Conservation (phyloP, 495 filamentous ascomycete species). For the Amniculicola lignicola region DNA sequence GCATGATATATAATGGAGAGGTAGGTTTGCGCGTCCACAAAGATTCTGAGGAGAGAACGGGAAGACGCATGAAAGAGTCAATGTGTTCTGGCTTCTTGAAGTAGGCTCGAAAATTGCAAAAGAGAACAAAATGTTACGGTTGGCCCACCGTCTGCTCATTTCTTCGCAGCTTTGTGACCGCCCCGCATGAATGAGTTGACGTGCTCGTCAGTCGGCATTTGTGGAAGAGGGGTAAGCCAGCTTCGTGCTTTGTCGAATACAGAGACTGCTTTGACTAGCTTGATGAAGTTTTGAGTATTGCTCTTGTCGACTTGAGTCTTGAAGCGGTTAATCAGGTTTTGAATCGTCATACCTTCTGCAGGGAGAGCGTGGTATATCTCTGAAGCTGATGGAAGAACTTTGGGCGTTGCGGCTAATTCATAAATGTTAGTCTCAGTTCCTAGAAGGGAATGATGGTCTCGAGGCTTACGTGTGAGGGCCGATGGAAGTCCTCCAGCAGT, state of each 20-base stretch:
- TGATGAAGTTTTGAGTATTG: constrained; percentile 48
- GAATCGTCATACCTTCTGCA: constrained; percentile 63
- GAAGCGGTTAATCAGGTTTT: constrained; percentile 60
- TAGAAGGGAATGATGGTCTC: too few species aligned
- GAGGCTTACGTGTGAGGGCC: too few species aligned
- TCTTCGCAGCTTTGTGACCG: neutral
- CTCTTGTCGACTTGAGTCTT: constrained; percentile 52
- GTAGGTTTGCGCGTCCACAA: too few species aligned
- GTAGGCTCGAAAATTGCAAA: too few species aligned
- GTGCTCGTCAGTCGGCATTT: constrained; percentile 21
- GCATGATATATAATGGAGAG: too few species aligned
- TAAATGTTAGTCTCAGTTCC: too few species aligned
- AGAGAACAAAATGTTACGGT: neutral
- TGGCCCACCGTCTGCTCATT: constrained; percentile 7
- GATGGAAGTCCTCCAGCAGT: too few species aligned
- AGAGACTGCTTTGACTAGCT: constrained; percentile 51
- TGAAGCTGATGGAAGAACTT: constrained; percentile 50
- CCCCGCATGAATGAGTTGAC: constrained; percentile 7
- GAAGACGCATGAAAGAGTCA: too few species aligned
- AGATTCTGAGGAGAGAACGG: too few species aligned
- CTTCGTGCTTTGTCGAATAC: constrained; percentile 40
- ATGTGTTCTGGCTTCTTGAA: too few species aligned
- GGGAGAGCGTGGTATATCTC: constrained; percentile 71
- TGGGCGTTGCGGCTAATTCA: too few species aligned
- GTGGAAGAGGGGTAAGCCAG: constrained; percentile 21